These are phyloP conservation scores for Rostrohypoxylon terebratum DNA, from an alignment of 495 filamentous ascomycete species.

Conservation along the genomic window DNA sequence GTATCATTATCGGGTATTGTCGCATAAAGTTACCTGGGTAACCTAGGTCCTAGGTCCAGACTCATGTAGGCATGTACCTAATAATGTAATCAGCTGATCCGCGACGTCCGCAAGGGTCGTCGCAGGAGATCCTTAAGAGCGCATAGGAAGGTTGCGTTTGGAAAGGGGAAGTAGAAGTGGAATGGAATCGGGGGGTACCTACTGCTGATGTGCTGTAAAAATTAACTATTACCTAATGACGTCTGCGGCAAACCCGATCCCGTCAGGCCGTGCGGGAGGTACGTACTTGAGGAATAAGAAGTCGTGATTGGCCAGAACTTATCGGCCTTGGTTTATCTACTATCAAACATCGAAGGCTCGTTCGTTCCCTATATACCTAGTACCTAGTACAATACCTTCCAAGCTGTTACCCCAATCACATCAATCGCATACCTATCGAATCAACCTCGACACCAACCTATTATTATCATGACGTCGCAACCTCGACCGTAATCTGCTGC, in stretches of 20 bases:
- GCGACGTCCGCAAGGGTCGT: slow-evolving; percentile 24
- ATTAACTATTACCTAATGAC: slow-evolving; percentile 21
- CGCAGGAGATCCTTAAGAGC: slow-evolving; percentile 19
- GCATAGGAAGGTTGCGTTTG: not conserved
- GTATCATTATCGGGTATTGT: slow-evolving; percentile 22
- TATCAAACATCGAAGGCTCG: not conserved
- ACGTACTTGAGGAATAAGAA: not conserved
- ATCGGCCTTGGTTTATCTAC: slow-evolving; percentile 43
- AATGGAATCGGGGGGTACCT: not conserved
- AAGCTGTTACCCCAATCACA: not conserved
- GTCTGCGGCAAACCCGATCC: slow-evolving; percentile 18
- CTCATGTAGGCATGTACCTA: no score
- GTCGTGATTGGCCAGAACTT: slow-evolving; percentile 21
- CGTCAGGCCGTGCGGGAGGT: slow-evolving; percentile 20
- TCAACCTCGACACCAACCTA: not conserved
- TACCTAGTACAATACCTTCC: not conserved
- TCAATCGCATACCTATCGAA: not conserved
- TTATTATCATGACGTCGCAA: slow-evolving; percentile 35
- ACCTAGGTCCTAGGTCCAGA: no score
- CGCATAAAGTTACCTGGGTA: slow-evolving; percentile 23
- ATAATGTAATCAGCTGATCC: slow-evolving; percentile 28
- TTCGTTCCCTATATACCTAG: no score
- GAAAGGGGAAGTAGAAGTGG: not conserved
- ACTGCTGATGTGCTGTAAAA: not conserved
- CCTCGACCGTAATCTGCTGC: slow-evolving; percentile 25